phyloP scores from a whole-genome alignment of 805 yeast genomes.

The Teunomyces gatunensis region DNA sequence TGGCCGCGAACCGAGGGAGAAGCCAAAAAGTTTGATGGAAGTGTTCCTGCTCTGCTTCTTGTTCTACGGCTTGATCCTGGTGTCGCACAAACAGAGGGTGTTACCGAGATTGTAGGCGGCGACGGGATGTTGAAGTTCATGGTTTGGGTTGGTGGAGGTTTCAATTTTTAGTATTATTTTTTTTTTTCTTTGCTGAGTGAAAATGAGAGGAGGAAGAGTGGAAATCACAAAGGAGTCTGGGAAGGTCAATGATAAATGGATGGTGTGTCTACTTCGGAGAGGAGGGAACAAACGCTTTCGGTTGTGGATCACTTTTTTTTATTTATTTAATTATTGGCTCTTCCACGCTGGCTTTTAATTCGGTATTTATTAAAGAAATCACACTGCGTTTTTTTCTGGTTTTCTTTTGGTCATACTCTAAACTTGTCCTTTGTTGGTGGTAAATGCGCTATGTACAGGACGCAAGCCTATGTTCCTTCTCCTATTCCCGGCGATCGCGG shows the following conservation, averaged over 20 bases:
- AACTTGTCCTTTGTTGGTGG: constrained; percentile 1
- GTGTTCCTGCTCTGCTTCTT: constrained; percentile 77
- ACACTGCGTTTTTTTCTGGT: background rate
- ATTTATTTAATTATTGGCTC: too few species aligned
- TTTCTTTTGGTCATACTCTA: background rate
- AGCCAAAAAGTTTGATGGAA: constrained; percentile 57
- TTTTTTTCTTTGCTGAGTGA: background rate
- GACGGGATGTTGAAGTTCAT: constrained; percentile 17
- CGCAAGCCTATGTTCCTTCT: background rate
- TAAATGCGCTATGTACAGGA: background rate
- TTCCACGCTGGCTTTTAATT: too few species aligned
- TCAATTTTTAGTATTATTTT: background rate
- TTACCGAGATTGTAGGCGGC: constrained; percentile 31
- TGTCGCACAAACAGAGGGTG: constrained; percentile 23
- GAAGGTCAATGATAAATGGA: background rate
- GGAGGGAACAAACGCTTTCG: too few species aligned
- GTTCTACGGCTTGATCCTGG: constrained; percentile 15
- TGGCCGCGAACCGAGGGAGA: constrained; percentile 3
- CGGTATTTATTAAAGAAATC: too few species aligned
- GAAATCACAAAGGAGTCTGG: background rate
- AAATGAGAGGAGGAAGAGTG: background rate
- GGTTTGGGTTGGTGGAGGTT: background rate
- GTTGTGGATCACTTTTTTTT: too few species aligned
- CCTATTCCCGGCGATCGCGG: constrained; percentile 5
- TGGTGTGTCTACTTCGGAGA: too few species aligned